phyloP scores from a whole-genome alignment of 805 yeast species.

The Wickerhamiella siamensis region DNA sequence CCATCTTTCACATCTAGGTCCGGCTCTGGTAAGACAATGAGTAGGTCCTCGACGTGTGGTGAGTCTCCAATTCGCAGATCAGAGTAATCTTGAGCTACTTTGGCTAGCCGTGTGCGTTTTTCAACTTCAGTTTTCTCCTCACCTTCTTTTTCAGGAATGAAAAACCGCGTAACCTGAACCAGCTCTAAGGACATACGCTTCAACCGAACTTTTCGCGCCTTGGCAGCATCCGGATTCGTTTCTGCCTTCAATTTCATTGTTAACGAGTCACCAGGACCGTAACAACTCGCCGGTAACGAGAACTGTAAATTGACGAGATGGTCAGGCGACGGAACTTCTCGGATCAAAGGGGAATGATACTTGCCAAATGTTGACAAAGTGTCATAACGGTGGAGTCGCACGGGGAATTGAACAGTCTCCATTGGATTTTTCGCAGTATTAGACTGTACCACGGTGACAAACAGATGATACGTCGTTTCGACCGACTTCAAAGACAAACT shows the following conservation, averaged over 20 bases:
- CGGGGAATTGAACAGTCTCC: conserved; percentile 22
- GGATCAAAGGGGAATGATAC: conserved; percentile 21
- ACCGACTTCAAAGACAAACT: conserved; percentile 22
- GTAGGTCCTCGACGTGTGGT: conserved; percentile 18
- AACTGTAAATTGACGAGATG: conserved; percentile 25
- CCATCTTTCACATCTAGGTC: conserved; percentile 16
- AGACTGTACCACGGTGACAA: conserved; percentile 19
- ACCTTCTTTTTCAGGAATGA: conserved; percentile 2
- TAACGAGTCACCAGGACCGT: conserved; percentile 28
- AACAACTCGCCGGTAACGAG: conserved; percentile 24
- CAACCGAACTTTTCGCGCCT: conserved; percentile 26
- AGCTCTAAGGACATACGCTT: conserved; percentile 24
- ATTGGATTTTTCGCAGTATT: conserved; percentile 1
- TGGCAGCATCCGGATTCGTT: conserved; percentile 28
- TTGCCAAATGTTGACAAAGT: conserved; percentile 28
- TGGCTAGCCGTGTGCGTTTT: conserved; percentile 21
- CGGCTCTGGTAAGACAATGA: conserved; percentile 21
- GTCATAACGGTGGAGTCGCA: conserved; percentile 26
- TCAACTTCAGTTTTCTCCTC: conserved; percentile 21
- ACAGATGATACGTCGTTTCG: conserved; percentile 25
- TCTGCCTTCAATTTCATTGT: conserved; percentile 19
- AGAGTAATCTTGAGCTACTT: conserved; percentile 18
- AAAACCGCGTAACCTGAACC: conserved; percentile 25
- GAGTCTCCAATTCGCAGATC: conserved; percentile 18
- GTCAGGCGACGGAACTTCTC: conserved; percentile 21